Percentiles rank a stretch among this genome's conserved stretches.
Conservation (phyloP, 257 asterid species). For the Solanum chilense region DNA sequence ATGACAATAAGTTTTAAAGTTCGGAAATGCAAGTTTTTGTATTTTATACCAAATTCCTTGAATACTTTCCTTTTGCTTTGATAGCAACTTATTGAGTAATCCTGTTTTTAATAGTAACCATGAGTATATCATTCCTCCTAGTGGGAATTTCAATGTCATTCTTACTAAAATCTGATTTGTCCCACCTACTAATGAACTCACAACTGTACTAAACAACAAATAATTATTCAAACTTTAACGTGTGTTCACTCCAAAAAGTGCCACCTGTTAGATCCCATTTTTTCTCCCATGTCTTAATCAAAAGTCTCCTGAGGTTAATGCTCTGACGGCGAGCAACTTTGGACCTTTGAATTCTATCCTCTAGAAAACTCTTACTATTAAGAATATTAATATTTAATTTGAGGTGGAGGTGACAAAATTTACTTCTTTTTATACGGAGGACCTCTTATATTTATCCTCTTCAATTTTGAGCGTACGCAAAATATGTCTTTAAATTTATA, state of each 20-base stretch:
- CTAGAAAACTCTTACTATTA: neutral
- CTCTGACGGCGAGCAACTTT: neutral
- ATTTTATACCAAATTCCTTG: conserved; percentile 32
- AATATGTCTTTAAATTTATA: no score
- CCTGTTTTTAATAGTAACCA: conserved; percentile 10
- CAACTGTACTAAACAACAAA: neutral
- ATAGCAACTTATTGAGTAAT: conserved; percentile 24
- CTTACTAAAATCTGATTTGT: neutral
- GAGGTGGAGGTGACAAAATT: neutral
- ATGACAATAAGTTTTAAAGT: conserved; percentile 11
- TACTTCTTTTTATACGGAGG: neutral
- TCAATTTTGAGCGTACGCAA: neutral
- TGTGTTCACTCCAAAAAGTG: neutral
- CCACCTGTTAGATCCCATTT: neutral
- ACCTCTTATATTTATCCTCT: no score
- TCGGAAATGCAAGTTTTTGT: conserved; percentile 4
- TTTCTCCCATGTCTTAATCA: neutral
- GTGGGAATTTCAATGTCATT: neutral
- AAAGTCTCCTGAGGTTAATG: neutral
- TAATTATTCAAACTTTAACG: neutral
- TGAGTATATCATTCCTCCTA: neutral
- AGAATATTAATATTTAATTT: neutral
- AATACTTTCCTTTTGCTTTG: conserved; percentile 20
- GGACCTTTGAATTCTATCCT: neutral
- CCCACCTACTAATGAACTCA: neutral